Conservation (phyloP, 208 protist species). For the Trypanosoma boissoni region DNA sequence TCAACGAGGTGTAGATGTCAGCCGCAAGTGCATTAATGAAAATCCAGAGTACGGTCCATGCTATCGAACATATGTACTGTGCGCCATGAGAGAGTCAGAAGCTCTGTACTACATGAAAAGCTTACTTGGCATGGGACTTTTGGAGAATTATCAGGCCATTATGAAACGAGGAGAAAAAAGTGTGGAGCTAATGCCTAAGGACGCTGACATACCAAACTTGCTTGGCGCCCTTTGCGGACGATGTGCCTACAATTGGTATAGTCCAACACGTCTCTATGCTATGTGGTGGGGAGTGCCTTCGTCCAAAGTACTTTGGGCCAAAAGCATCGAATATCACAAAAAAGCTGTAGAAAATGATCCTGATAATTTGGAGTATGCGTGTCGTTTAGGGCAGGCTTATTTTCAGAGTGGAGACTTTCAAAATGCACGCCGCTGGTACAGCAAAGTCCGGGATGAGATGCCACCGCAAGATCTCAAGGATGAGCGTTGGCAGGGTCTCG, state of each 20-base stretch:
- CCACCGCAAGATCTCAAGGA: slow-evolving; percentile 69
- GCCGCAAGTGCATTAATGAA: slow-evolving; percentile 85
- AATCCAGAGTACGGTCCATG: slow-evolving; percentile 79
- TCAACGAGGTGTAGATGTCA: slow-evolving; percentile 84
- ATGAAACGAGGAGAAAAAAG: slow-evolving; percentile 58
- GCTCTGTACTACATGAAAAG: slow-evolving; percentile 80
- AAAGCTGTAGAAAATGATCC: slow-evolving; percentile 66
- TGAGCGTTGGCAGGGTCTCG: slow-evolving; percentile 71
- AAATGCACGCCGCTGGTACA: slow-evolving; percentile 79
- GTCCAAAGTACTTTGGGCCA: slow-evolving; percentile 36
- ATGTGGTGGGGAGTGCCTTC: slow-evolving; percentile 54
- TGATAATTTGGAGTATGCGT: slow-evolving; percentile 72
- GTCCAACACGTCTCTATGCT: slow-evolving; percentile 53
- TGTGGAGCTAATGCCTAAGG: slow-evolving; percentile 62
- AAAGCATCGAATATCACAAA: slow-evolving; percentile 58
- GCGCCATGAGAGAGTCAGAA: slow-evolving; percentile 68
- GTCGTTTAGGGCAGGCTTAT: slow-evolving; percentile 78
- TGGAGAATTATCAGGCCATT: slow-evolving; percentile 84
- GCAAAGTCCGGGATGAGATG: slow-evolving; percentile 83
- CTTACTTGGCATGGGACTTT: slow-evolving; percentile 53
- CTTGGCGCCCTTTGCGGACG: slow-evolving; percentile 75
- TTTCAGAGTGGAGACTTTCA: slow-evolving; percentile 68
- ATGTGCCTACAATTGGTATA: slow-evolving; percentile 72
- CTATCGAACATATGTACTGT: slow-evolving; percentile 81
- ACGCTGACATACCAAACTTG: slow-evolving; percentile 69